These are phyloP conservation scores for Arthrobotrys megalospora DNA, from an alignment of 2,329 filamentous ascomycete species.

Conservation along the genomic window DNA sequence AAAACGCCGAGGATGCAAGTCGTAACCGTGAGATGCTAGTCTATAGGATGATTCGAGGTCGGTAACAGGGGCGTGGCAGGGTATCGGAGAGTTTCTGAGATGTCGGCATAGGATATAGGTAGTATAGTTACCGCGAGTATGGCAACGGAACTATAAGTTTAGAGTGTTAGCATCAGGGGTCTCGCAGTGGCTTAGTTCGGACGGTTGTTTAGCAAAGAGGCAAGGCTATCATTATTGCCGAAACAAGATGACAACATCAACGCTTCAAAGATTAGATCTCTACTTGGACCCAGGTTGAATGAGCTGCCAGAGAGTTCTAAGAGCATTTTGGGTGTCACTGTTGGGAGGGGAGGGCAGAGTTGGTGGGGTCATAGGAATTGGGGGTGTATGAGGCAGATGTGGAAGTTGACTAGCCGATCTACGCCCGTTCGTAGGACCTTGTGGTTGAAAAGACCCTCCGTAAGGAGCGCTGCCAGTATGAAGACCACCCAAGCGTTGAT, in stretches of 20 bases:
- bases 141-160: conserved; percentile 41
- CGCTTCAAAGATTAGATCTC: neutral
- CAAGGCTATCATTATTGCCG: neutral
- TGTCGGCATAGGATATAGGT: neutral
- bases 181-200: neutral
- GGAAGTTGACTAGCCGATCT: conserved; percentile 8
- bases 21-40: conserved; percentile 46
- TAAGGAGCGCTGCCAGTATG: neutral
- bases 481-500: neutral
- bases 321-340: conserved; percentile 32
- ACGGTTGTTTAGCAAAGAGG: neutral
- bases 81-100: conserved; percentile 14
- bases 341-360: conserved; percentile 19
- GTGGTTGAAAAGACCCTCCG: conserved; percentile 34
- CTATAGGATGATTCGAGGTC: conserved; percentile 27
- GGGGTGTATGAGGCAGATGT: neutral
- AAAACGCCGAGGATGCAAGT: conserved; percentile 57
- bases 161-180: conserved; percentile 18
- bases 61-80: conserved; percentile 11
- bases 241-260: neutral
- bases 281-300: conserved; percentile 31
- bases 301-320: conserved; percentile 25
- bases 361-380: neutral
- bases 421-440: conserved; percentile 27
- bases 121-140: conserved; percentile 36